phyloP scores from a whole-genome alignment of 495 filamentous ascomycete genomes.

The Hypoxylon fuscum region DNA sequence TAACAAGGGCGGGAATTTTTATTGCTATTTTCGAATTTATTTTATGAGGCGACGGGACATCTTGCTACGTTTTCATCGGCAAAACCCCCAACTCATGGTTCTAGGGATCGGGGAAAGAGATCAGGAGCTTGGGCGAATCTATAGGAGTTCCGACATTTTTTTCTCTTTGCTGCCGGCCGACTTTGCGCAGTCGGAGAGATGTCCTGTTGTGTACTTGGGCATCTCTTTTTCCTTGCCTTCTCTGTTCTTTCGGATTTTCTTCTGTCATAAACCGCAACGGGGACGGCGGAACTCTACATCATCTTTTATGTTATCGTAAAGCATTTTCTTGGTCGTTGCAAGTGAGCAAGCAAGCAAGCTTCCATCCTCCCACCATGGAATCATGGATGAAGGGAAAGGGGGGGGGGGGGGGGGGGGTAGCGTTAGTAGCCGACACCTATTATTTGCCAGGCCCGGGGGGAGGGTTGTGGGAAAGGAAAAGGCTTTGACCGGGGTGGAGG shows the following conservation, averaged over 20 bases:
- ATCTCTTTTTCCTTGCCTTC: too few relatives aligned
- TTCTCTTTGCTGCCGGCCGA: constrained; percentile 1
- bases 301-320: too few relatives aligned
- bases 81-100: background rate
- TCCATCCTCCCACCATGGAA: too few relatives aligned
- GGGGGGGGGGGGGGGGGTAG: too few relatives aligned
- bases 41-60: background rate
- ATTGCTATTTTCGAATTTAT: background rate
- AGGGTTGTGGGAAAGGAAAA: background rate
- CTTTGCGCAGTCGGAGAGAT: background rate
- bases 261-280: too few relatives aligned
- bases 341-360: too few relatives aligned
- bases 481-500: background rate
- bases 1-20: constrained; percentile 14
- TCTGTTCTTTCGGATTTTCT: too few relatives aligned
- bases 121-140: constrained; percentile 23
- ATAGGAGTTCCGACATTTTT: constrained; percentile 24
- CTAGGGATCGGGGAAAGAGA: constrained; percentile 5
- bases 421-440: background rate
- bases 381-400: too few relatives aligned
- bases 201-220: background rate
- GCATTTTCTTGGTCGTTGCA: too few relatives aligned
- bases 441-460: background rate
- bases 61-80: constrained; percentile 1
- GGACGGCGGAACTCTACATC: too few relatives aligned